Base-by-base conservation (phyloP, 805 yeast genomes). In the Saturnispora mendoncae region DNA sequence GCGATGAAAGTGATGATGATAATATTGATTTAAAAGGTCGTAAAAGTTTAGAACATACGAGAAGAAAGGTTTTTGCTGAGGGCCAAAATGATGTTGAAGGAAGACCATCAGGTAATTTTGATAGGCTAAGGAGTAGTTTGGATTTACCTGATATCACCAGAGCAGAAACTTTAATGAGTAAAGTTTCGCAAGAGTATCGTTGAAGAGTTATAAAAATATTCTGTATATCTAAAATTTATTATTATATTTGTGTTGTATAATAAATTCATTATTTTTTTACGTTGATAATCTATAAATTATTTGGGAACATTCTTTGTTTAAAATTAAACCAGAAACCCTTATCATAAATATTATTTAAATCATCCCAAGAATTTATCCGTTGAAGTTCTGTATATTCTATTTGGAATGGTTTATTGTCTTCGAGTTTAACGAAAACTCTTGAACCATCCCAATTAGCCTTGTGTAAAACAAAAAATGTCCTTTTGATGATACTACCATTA, bases 261-360 rank as follows among this genome's bases (percentile, higher is more conserved):
- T 26, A 26, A 18, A 10, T 6, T 17, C 14, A 24, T 15, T 28
- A 18, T 34, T 20, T 38, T 18, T 20, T 26, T 19, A 23, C 10
- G 20, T 8, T 26, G 20, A 23, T 18, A 13, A 2, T 26, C 5
- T 15, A 24, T 12, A 45, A 9, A 5, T 31, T 36, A 26, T 28
- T 9, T 14, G 62, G 57, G 23, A 56, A 51, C 26, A 66, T 8
- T 23, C 72, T 51, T 39, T 66, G 62, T 28, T 44, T 53, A 9
- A 69, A 39, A 46, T 74, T 74, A 2, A 44, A 41, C 53, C 57
- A 48, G 47, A 74, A 72, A 3, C 80, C 80, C 7, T 46, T 49
- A 45, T 74, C 80, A 50, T 74, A 74, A 7, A 70, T 54, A 46
- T 74, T 74, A 28, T 47, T 52, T 46, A 72, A 39, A 15, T 61